Conservation (phyloP, 2,329 filamentous ascomycete species). For the Tolypocladium sp. region DNA sequence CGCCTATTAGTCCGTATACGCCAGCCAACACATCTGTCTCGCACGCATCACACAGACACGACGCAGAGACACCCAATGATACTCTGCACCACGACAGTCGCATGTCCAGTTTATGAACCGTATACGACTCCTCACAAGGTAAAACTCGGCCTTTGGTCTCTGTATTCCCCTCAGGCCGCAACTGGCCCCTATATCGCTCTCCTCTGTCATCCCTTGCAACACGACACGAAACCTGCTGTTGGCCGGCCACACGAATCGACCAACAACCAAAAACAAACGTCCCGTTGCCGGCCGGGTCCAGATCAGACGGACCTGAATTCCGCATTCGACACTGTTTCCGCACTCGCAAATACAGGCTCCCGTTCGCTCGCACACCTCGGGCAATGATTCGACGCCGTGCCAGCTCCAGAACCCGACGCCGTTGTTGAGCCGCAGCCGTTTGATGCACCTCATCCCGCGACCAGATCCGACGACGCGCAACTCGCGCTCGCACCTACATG, state of each 20-base stretch:
- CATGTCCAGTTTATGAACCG: too few relatives aligned
- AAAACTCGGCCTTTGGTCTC: not conserved
- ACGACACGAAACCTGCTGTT: not conserved
- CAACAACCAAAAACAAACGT: not conserved
- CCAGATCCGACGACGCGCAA: not conserved
- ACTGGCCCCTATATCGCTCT: too few relatives aligned
- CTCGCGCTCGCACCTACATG: too few relatives aligned
- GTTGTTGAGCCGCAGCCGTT: not conserved
- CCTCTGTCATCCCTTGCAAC: not conserved
- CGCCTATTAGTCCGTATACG: too few relatives aligned
- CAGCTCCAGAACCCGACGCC: not conserved
- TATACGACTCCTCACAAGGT: too few relatives aligned
- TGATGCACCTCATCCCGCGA: not conserved
- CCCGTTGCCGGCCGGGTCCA: not conserved
- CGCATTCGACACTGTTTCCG: not conserved
- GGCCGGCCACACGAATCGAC: not conserved
- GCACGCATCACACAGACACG: too few relatives aligned
- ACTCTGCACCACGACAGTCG: too few relatives aligned
- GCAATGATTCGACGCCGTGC: not conserved
- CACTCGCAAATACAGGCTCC: not conserved
- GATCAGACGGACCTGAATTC: not conserved
- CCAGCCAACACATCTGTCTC: not conserved
- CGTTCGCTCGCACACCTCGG: not conserved
- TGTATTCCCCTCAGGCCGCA: too few relatives aligned
- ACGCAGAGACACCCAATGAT: too few relatives aligned